Percentiles rank a stretch among this genome's conserved stretches.
Evolutionary conservation across 2,329 filamentous ascomycete species (phyloP).

Genomic region (Claviceps sorghi): DNA sequence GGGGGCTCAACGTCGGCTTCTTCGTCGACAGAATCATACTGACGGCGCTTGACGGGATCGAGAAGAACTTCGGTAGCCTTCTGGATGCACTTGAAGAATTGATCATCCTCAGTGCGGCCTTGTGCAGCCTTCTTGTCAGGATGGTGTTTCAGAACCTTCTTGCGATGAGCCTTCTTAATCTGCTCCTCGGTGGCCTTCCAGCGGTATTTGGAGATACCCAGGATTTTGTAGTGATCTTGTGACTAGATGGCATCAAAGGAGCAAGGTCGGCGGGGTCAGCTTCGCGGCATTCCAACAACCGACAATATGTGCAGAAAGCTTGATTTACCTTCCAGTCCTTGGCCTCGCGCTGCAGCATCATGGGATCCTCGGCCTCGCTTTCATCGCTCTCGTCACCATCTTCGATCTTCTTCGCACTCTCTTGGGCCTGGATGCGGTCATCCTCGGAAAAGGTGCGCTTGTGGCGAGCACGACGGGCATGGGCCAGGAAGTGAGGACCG

Average conservation of each 20-base stretch:
- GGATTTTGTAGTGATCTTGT: conserved; percentile 96
- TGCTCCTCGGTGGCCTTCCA: conserved; percentile 90
- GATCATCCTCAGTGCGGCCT: conserved; percentile 79
- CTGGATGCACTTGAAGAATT: conserved; percentile 99
- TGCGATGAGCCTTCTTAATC: conserved; percentile 97
- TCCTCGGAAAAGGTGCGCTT: conserved; percentile 98
- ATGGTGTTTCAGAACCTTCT: conserved; percentile 98
- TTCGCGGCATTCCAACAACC: not conserved
- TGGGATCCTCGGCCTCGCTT: conserved; percentile 82
- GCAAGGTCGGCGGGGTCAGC: not conserved
- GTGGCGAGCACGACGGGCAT: conserved; percentile 88
- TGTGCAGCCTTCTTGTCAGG: conserved; percentile 96
- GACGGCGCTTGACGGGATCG: conserved; percentile 81
- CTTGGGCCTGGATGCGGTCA: conserved; percentile 89
- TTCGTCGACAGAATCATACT: conserved; percentile 95
- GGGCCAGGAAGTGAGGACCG: conserved; percentile 92
- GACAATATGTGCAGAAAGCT: no score
- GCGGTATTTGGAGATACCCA: conserved; percentile 84
- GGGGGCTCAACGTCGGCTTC: conserved; percentile 84
- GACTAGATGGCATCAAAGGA: conserved; percentile 30
- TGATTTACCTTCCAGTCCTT: conserved; percentile 91
- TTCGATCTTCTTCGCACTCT: conserved; percentile 90
- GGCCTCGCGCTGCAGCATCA: conserved; percentile 82
- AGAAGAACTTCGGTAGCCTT: conserved; percentile 89
- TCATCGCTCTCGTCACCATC: conserved; percentile 81